A percentile compares a stretch with the other conserved stretches of the same genome.
These are phyloP conservation scores for Escallonia rubra DNA, from an alignment of 129 eudicot species.

Conservation along the genomic window DNA sequence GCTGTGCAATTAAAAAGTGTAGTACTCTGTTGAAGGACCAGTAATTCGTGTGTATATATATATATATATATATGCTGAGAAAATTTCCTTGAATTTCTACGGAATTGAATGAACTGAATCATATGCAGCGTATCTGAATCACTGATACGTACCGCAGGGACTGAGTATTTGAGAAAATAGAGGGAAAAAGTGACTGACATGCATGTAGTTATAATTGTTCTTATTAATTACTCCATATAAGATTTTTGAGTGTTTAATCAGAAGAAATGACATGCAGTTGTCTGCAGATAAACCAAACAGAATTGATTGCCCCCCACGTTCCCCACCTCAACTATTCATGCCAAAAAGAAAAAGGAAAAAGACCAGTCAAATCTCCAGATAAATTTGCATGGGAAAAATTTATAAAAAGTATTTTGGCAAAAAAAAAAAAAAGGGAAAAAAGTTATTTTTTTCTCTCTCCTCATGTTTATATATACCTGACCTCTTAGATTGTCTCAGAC, in stretches of 20 bases:
- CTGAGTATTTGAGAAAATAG: neutral
- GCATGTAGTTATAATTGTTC: neutral
- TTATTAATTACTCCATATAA: neutral
- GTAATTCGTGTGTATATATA: too few species aligned
- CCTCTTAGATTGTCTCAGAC: slow-evolving; percentile 14
- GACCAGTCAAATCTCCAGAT: slow-evolving; percentile 20
- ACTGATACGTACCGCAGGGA: neutral
- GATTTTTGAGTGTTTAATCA: neutral
- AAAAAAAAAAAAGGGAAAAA: neutral
- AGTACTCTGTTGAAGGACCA: too few species aligned
- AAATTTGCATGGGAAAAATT: slow-evolving; percentile 11
- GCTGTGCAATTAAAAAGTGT: too few species aligned
- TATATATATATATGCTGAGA: too few species aligned
- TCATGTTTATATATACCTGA: slow-evolving; percentile 29
- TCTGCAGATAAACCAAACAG: too few species aligned
- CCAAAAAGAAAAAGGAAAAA: slow-evolving; percentile 1
- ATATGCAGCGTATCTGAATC: neutral
- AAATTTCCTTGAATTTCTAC: too few species aligned
- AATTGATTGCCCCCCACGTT: neutral
- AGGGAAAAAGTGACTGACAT: slow-evolving; percentile 6
- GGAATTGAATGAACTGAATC: slow-evolving; percentile 4
- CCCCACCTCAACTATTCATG: neutral
- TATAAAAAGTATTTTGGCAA: neutral
- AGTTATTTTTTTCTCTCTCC: slow-evolving; percentile 1
- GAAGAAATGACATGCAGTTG: too few species aligned